A percentile compares a stretch with the other conserved stretches of the same genome.
phyloP scores from a whole-genome alignment of 805 yeast genomes.

The Candida nanaspora region DNA sequence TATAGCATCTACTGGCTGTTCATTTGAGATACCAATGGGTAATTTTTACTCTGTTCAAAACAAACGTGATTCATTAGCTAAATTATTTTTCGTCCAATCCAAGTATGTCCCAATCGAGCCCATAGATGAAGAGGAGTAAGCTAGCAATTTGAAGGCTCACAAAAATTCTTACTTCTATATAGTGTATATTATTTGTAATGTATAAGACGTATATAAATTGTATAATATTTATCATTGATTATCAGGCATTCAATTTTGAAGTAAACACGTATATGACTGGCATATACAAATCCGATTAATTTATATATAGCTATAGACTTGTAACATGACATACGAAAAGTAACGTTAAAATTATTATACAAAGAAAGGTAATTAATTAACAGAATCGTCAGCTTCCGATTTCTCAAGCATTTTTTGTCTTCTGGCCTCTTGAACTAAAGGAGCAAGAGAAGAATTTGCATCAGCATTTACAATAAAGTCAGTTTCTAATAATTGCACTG shows the following conservation, averaged over 20 bases:
- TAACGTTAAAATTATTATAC: no score
- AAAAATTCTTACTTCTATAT: no score
- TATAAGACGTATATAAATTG: no score
- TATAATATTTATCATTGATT: no score
- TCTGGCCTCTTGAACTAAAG: constrained; percentile 67
- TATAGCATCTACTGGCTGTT: constrained; percentile 61
- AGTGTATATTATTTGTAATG: no score
- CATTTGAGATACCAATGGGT: constrained; percentile 76
- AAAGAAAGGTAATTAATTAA: no score
- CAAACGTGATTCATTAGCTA: constrained; percentile 48
- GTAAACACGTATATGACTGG: no score
- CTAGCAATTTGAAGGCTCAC: no score
- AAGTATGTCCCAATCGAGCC: constrained; percentile 30
- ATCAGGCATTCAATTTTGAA: no score
- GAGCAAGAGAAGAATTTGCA: constrained; percentile 55
- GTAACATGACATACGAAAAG: no score
- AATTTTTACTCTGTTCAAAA: constrained; percentile 66
- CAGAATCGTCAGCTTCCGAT: constrained; percentile 15
- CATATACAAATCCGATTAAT: no score
- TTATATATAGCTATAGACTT: no score
- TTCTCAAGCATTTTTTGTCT: constrained; percentile 44
- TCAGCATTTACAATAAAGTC: constrained; percentile 59
- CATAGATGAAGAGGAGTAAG: constrained; percentile 8
- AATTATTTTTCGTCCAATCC: constrained; percentile 71
- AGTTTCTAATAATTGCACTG: constrained; percentile 63